phyloP scores from a whole-genome alignment of 2,329 filamentous ascomycete species.

The Leptographium radiaticola region DNA sequence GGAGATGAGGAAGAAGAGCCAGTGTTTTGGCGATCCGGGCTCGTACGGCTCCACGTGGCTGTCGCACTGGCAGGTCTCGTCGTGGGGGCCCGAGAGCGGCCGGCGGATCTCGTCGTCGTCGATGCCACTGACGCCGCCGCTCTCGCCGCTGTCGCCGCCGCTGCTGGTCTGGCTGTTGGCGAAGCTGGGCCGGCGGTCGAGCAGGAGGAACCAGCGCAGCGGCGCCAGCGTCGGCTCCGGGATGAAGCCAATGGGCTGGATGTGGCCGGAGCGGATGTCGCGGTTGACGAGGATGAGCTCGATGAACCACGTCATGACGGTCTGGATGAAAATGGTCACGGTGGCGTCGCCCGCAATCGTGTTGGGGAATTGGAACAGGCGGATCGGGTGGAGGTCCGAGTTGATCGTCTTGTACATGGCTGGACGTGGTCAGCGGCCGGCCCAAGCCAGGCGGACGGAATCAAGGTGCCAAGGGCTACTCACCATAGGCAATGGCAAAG shows the following conservation, averaged over 20 bases:
- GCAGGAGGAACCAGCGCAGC: slow-evolving; percentile 31
- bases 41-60: slow-evolving; percentile 13
- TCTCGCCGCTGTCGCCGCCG: neutral
- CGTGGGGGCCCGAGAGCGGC: slow-evolving; percentile 5
- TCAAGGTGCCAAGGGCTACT: too few species aligned
- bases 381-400: slow-evolving; percentile 23
- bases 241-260: slow-evolving; percentile 34
- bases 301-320: slow-evolving; percentile 36
- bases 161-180: neutral
- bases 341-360: slow-evolving; percentile 36
- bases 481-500: slow-evolving; percentile 38
- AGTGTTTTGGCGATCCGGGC: slow-evolving; percentile 16
- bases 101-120: neutral
- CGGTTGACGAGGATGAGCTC: slow-evolving; percentile 33
- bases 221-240: slow-evolving; percentile 19
- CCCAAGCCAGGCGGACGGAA: too few species aligned
- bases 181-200: slow-evolving; percentile 17
- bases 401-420: slow-evolving; percentile 33
- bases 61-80: slow-evolving; percentile 8
- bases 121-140: neutral
- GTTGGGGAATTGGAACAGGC: slow-evolving; percentile 35
- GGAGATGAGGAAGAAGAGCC: slow-evolving; percentile 21
- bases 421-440: slow-evolving; percentile 14
- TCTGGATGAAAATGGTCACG: slow-evolving; percentile 38
- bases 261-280: slow-evolving; percentile 29